Evolutionary conservation across 345 rosid species (phyloP).

Genomic region (Lenwebbia sp.): DNA sequence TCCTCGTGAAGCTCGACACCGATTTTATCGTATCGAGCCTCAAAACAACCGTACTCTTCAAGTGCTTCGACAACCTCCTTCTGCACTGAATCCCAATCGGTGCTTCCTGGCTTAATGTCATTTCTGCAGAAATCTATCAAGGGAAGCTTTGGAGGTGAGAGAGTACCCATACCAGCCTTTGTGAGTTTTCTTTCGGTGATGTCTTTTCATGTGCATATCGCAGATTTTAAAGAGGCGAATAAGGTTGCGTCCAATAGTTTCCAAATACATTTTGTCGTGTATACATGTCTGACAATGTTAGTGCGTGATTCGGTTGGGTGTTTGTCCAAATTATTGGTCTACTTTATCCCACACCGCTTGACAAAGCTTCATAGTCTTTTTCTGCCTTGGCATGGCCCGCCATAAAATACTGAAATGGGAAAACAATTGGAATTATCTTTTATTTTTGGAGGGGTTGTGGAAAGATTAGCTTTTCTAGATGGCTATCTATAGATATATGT

Average conservation of each 20-base stretch:
- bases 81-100: neutral
- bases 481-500: too few relatives aligned
- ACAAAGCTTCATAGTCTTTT: neutral
- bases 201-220: neutral
- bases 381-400: neutral
- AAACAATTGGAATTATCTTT: neutral
- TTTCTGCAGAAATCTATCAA: neutral
- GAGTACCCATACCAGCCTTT: neutral
- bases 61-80: neutral
- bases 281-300: neutral
- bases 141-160: neutral
- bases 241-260: neutral
- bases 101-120: neutral
- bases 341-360: neutral
- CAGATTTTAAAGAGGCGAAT: neutral
- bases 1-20: neutral
- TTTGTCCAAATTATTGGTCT: neutral
- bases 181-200: neutral
- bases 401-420: neutral
- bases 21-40: neutral
- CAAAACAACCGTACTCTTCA: conserved; percentile 2
- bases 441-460: neutral
- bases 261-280: neutral
- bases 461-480: neutral
- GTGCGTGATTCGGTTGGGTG: neutral